Conservation (phyloP, 2,329 filamentous ascomycete species). For the Thelonectria discophora region DNA sequence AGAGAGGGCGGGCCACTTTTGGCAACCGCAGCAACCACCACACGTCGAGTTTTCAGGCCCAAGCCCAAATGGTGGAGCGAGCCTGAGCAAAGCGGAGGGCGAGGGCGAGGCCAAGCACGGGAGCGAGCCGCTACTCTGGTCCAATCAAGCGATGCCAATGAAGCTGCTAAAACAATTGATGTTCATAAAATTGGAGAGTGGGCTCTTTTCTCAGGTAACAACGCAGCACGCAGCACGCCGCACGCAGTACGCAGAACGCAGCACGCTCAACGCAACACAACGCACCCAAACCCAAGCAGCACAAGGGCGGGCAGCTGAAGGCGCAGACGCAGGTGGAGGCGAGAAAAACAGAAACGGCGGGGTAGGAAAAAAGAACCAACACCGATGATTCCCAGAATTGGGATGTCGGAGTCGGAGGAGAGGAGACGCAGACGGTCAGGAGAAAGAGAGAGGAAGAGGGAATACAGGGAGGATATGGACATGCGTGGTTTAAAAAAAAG, state of each 20-base stretch:
- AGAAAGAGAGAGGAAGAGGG: background rate
- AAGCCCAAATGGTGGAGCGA: constrained; percentile 22
- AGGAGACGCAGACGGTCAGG: background rate
- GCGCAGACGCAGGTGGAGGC: constrained; percentile 3
- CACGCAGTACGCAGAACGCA: no score
- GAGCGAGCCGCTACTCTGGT: background rate
- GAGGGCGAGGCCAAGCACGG: background rate
- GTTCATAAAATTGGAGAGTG: background rate
- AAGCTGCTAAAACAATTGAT: constrained; percentile 4
- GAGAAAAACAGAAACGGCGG: background rate
- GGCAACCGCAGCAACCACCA: constrained; percentile 42
- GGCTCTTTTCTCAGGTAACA: constrained; percentile 3
- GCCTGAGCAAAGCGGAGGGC: background rate
- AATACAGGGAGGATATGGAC: constrained; percentile 18
- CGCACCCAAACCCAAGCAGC: background rate
- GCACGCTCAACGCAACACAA: no score
- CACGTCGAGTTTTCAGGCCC: constrained; percentile 6
- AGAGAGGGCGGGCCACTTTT: constrained; percentile 30
- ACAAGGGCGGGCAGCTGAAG: constrained; percentile 7
- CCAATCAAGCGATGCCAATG: constrained; percentile 14
- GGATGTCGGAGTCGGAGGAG: background rate
- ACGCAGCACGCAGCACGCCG: constrained; percentile 13
- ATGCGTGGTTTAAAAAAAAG: constrained; percentile 29
- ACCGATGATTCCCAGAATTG: background rate
- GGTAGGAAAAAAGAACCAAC: background rate